phyloP scores from a whole-genome alignment of 2,329 filamentous ascomycete species.

The Herpomyces periplanetae region DNA sequence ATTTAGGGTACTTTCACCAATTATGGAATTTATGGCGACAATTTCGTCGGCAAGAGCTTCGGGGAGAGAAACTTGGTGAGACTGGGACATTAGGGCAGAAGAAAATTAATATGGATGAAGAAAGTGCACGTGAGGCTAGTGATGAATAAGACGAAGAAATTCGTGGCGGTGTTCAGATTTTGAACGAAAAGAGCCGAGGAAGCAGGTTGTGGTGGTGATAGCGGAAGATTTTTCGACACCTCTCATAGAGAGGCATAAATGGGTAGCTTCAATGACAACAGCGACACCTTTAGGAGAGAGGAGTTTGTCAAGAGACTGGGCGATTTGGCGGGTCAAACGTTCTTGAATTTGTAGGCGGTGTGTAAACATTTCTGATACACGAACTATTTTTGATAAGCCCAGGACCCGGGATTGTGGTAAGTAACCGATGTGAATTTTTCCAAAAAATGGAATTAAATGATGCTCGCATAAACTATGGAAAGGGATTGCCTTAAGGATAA shows the following conservation, averaged over 20 bases:
- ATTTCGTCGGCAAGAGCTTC: constrained; percentile 24
- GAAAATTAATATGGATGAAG: no score
- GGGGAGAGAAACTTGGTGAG: no score
- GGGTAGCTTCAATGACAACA: constrained; percentile 84
- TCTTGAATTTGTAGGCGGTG: constrained; percentile 82
- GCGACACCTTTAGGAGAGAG: constrained; percentile 75
- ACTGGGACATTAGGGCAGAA: no score
- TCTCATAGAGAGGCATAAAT: constrained; percentile 95
- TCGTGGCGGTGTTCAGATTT: constrained; percentile 82
- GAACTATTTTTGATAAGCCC: constrained; percentile 70
- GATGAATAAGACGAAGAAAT: constrained; percentile 70
- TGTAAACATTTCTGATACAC: constrained; percentile 87
- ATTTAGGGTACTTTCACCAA: constrained; percentile 28
- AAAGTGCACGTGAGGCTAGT: no score
- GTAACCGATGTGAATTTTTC: constrained; percentile 99
- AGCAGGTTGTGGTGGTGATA: constrained; percentile 73
- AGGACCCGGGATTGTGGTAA: constrained; percentile 71
- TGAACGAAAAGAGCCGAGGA: constrained; percentile 75
- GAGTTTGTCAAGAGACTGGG: constrained; percentile 64
- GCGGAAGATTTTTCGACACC: constrained; percentile 73
- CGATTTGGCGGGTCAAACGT: constrained; percentile 75
- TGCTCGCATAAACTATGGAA: constrained; percentile 84
- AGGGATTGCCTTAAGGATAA: constrained; percentile 92
- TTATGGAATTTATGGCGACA: constrained; percentile 50
- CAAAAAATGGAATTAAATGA: constrained; percentile 76